Evolutionary conservation across 2,329 filamentous ascomycete species (phyloP), one percentile per base, ranked within the genome.

Genomic region (Daldinia eschscholtzii): DNA sequence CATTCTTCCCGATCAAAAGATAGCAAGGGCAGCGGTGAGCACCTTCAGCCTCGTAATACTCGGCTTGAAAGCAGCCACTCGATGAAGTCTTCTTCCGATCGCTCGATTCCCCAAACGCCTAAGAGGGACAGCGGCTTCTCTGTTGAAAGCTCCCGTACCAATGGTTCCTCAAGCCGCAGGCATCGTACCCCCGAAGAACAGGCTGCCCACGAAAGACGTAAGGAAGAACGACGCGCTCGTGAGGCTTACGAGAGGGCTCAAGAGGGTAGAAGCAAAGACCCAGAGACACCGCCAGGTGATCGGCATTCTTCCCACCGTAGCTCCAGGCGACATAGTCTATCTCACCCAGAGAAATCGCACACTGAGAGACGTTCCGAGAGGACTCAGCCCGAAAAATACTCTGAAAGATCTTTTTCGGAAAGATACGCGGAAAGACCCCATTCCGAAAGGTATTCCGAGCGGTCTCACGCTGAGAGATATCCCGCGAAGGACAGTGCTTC

Each of bases 131-230:
- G 83, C 65, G 84, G 83, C 0, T 81, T 82, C 67, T 81, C 83
- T 2, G 78, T 79, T 18, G 82, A 83, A n/a, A 81, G 75, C 65
- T 78, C 79, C 50, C 76, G 71, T 33, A 76, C 41, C 15, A 39
- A 9, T 18, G 18, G 74, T 57, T 75, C 78, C 1, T 76, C 75
- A 9, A 76, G 76, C 42, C 74, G 75, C 15, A 78, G 72, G 52
- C 79, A 80, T 46, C 82, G 84, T 64, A 85, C 83, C 2, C 77
- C 81, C 1, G 84, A 86, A 68, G 84, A 87, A 71, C 84, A 85
- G 66, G 83, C 80, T 15, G 83, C 81, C 1, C 83, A 86, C 61
- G 85, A 88, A 1, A 82, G 75, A 69, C 82, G 82, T 65, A 86
- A 83, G 75, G 82, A 81, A 58, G 84, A 86, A 71, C 82, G 83